Base-by-base conservation (phyloP, 352 stramenopile genomes). In the Pythium pectinolyticum region DNA sequence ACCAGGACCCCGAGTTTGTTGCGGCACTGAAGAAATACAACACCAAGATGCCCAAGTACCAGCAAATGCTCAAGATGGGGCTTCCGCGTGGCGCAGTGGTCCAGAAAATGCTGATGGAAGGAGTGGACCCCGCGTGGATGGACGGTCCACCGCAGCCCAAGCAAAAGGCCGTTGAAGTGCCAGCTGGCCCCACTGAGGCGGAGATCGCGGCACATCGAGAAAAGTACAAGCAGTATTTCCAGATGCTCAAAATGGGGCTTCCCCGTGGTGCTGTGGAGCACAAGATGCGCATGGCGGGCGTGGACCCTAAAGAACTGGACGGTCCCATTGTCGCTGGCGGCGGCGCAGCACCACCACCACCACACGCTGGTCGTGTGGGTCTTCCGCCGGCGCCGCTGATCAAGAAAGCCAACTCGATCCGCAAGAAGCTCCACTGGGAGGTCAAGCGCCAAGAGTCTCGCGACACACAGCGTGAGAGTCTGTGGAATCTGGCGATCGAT, bases 351-450 rank as follows among this genome's bases (percentile, higher is more conserved):
- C 31, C 62, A 12, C 50, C 70, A 1, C 73, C 68, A 0, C 73
- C 75, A 9, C 66, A 58, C 22, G 67, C 74, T 27, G 72, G 15
- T 19, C 61, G 34, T 30, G 19, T 28, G 24, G 50, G 37, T n/a
- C 31, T 52, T 20, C 60, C 60, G 10, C 52, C 50, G 10, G 51
- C 52, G 17, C 52, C 61, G 1, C 25, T 57, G 47, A 46, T 68
- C 2, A 91, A 89, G 57, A 77, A 79, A 6, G 67, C 84, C 24
- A 78, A 87, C 49, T 88, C 77, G n/a, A 89, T 95, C 43, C 84
- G 86, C 22, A 95, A 95, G 68, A 93, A 93, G 51, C 69, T 95
- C 11, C 86, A 95, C 57, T 95, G 86, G 86, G 82, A 92, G 46
- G 78, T 88, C 17, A 87, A 80, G 49, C 78, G 75, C 17, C 70